Percentiles rank a stretch among this genome's conserved stretches.
Conservation (phyloP, 495 filamentous ascomycete species). For the Podospora anserina region DNA sequence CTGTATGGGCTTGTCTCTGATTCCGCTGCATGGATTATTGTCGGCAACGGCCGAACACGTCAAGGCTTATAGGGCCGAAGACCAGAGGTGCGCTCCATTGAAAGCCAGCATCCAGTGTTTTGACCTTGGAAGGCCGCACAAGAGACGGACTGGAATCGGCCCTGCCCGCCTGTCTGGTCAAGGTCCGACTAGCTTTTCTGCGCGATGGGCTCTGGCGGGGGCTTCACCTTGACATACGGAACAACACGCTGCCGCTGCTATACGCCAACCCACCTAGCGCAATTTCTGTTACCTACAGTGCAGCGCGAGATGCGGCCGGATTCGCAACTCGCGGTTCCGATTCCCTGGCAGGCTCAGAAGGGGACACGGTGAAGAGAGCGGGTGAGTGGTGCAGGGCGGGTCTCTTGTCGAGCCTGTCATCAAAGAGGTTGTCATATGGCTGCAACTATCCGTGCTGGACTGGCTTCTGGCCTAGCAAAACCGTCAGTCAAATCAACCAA, state of each 20-base stretch:
- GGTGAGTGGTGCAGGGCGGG: conserved; percentile 19
- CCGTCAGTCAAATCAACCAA: conserved; percentile 27
- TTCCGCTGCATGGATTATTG: conserved; percentile 27
- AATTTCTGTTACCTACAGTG: conserved; percentile 2
- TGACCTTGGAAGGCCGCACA: conserved; percentile 13
- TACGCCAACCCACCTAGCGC: background rate
- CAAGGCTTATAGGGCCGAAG: conserved; percentile 34
- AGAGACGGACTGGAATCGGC: conserved; percentile 2
- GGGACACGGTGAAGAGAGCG: conserved; percentile 7
- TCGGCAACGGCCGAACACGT: conserved; percentile 37
- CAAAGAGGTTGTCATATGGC: conserved; percentile 25
- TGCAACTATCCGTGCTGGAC: conserved; percentile 33
- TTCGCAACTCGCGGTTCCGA: conserved; percentile 4
- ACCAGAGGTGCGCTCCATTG: conserved; percentile 20
- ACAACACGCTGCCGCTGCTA: background rate
- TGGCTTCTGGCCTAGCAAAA: conserved; percentile 23
- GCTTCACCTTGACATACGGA: conserved; percentile 2
- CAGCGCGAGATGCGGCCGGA: background rate
- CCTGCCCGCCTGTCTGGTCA: background rate
- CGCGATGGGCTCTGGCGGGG: conserved; percentile 1
- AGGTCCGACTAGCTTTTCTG: conserved; percentile 1
- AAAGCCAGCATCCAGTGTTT: conserved; percentile 16
- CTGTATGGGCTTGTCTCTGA: conserved; percentile 31
- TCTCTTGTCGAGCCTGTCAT: conserved; percentile 14
- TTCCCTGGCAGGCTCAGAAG: conserved; percentile 5